Percentiles rank a stretch among this genome's conserved stretches.
phyloP scores from a whole-genome alignment of 164 flowering plant genomes.

The Vitis rupestris region DNA sequence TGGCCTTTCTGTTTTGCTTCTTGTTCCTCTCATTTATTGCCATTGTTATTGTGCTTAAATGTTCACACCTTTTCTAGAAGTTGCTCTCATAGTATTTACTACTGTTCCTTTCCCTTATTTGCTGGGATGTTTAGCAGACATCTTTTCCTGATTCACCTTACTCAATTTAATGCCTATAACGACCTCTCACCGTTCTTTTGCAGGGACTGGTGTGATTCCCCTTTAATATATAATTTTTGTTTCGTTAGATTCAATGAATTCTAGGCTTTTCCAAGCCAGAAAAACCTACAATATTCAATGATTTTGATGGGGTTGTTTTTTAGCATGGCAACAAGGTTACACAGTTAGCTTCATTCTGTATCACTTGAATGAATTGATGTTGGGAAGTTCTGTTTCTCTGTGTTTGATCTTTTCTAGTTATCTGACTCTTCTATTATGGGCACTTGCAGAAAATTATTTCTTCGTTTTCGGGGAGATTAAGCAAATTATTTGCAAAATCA shows the following conservation, averaged over 20 bases:
- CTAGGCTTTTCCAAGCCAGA: constrained; percentile 1
- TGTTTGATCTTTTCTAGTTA: background rate
- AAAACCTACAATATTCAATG: constrained; percentile 6
- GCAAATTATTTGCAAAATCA: constrained; percentile 41
- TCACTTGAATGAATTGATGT: background rate
- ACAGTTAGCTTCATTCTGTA: background rate
- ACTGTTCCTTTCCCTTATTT: constrained; percentile 26
- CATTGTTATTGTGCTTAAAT: constrained; percentile 15
- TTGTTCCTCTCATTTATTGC: constrained; percentile 26
- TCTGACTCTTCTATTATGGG: constrained; percentile 2
- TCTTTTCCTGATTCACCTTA: constrained; percentile 17
- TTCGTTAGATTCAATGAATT: constrained; percentile 18
- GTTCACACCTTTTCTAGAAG: constrained; percentile 18
- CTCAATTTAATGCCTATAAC: constrained; percentile 42
- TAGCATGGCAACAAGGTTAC: too few species aligned
- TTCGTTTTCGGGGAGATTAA: constrained; percentile 41
- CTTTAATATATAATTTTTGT: constrained; percentile 7
- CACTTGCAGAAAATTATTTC: constrained; percentile 45
- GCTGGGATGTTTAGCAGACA: constrained; percentile 15
- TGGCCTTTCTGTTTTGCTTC: constrained; percentile 9
- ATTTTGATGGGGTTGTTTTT: background rate
- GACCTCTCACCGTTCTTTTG: constrained; percentile 33
- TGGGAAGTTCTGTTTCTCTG: background rate
- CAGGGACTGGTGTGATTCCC: constrained; percentile 11
- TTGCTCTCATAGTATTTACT: constrained; percentile 27